Conservation (phyloP, 1,284 basidiomycete genomes). For the Hypsizygus ulmarius region DNA sequence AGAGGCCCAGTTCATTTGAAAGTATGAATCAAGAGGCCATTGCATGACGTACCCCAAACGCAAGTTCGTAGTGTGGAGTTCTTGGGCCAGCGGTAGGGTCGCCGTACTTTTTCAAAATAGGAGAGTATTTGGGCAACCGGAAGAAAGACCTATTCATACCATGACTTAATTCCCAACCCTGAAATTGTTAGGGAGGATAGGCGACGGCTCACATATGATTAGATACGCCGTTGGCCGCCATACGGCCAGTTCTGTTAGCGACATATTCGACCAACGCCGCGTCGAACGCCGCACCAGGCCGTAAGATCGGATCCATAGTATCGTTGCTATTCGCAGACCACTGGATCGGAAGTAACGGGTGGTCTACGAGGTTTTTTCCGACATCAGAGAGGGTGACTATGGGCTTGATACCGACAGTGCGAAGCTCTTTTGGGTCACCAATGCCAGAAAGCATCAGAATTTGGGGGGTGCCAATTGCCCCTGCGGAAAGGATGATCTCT, state of each 20-base stretch:
- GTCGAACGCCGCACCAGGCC: slow-evolving; percentile 14
- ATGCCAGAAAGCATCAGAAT: slow-evolving; percentile 32
- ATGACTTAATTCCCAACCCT: too few species aligned
- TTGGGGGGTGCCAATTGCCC: slow-evolving; percentile 28
- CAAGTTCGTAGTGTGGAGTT: slow-evolving; percentile 16
- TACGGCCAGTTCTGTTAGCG: slow-evolving; percentile 15
- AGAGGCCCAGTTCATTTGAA: background rate
- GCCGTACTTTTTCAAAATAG: slow-evolving; percentile 11
- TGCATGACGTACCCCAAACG: slow-evolving; percentile 10
- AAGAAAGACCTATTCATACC: slow-evolving; percentile 6
- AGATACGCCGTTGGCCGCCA: slow-evolving; percentile 16
- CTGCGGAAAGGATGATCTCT: slow-evolving; percentile 32
- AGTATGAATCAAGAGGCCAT: background rate
- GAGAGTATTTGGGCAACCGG: slow-evolving; percentile 10
- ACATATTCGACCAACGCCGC: slow-evolving; percentile 16
- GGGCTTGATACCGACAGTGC: slow-evolving; percentile 20
- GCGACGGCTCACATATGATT: slow-evolving; percentile 22
- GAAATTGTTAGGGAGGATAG: too few species aligned
- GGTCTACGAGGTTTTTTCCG: slow-evolving; percentile 29
- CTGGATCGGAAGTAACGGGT: slow-evolving; percentile 17
- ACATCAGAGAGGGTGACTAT: slow-evolving; percentile 28
- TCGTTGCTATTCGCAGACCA: slow-evolving; percentile 17
- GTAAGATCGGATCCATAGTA: slow-evolving; percentile 19
- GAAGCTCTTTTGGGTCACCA: slow-evolving; percentile 24
- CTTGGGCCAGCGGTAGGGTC: slow-evolving; percentile 16